Base-by-base conservation (phyloP, 192 early-diverging fungal genomes). In the Diversispora epigaea region DNA sequence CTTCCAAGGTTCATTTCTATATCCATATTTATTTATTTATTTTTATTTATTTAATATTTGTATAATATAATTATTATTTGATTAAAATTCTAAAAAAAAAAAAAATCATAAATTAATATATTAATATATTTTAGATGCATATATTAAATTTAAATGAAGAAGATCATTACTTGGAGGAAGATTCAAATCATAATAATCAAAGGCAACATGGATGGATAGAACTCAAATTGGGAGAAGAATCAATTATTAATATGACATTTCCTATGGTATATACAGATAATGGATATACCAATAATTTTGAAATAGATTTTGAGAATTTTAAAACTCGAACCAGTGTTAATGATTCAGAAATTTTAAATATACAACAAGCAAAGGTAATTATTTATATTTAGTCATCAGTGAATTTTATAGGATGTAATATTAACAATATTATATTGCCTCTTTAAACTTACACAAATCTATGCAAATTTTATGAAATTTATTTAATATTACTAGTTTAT, bases 181-280 rank as follows among this genome's bases (percentile, higher is more conserved):
- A 43, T 77, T 77, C 4, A 69, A 1, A 7, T 9, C 25, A 3
- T 43, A 41, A 22, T 54, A 70, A 71, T 47, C 77, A 82, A 57
- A 79, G 88, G 22, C 89, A 89, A 6, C 88, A 89, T 80, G 92
- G 89, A 0, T 94, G 92, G 92, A 55, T 93, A 0, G 91, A 92
- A 69, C 40, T 93, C 4, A 87, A 86, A 71, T 84, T 81, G 6
- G 71, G 73, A 19, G 58, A 75, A 19, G 85, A 81, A 5, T 88
- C 90, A 6, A 77, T 75, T 44, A 73, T 92, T 19, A 80, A 85
- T 55, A 77, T 92, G 32, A 78, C 76, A 32, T 84, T 91, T 19
- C 92, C 93, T 4, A 87, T 90, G 77, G 77, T 86, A 4, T 65
- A 80, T 21, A 77, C 79, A 2, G 76, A 79, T 0, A 74, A 80